Conservation (phyloP, 2,329 filamentous ascomycete species). For the Hypoxylon sp. region DNA sequence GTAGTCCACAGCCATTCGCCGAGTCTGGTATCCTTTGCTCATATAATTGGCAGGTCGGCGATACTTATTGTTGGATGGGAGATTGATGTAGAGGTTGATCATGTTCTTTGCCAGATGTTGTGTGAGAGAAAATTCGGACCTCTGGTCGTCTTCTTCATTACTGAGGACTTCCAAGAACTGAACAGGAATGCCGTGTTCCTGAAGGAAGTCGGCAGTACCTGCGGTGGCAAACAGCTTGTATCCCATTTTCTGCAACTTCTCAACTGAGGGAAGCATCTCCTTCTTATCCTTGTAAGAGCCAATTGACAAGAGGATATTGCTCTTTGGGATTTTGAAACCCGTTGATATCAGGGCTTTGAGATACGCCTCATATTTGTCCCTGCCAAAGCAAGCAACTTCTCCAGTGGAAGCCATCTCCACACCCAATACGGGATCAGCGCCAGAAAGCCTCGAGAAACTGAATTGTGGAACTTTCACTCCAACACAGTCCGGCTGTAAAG, state of each 20-base stretch:
- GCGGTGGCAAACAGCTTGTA: slow-evolving; percentile 97
- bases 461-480: slow-evolving; percentile 99
- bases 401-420: slow-evolving; percentile 99
- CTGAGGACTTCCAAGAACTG: slow-evolving; percentile 93
- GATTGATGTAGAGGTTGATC: slow-evolving; percentile 98
- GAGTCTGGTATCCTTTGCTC: slow-evolving; percentile 96
- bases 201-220: slow-evolving; percentile 95
- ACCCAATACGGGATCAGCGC: slow-evolving; percentile 94
- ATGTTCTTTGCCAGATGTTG: slow-evolving; percentile 98
- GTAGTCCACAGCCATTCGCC: slow-evolving; percentile 97
- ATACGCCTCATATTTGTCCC: slow-evolving; percentile 97
- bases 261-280: slow-evolving; percentile 93
- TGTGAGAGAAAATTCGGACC: slow-evolving; percentile 95
- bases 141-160: slow-evolving; percentile 84
- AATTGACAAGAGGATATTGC: slow-evolving; percentile 94
- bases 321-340: slow-evolving; percentile 95
- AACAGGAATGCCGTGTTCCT: slow-evolving; percentile 91
- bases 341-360: slow-evolving; percentile 96
- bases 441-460: slow-evolving; percentile 96
- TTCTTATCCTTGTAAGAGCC: slow-evolving; percentile 98
- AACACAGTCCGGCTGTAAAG: slow-evolving; percentile 84
- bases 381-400: slow-evolving; percentile 96
- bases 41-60: slow-evolving; percentile 97
- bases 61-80: slow-evolving; percentile 99
- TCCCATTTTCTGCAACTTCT: slow-evolving; percentile 89